Base-by-base conservation (phyloP, 2,329 filamentous ascomycete species). In the Fusarium goolgardi region DNA sequence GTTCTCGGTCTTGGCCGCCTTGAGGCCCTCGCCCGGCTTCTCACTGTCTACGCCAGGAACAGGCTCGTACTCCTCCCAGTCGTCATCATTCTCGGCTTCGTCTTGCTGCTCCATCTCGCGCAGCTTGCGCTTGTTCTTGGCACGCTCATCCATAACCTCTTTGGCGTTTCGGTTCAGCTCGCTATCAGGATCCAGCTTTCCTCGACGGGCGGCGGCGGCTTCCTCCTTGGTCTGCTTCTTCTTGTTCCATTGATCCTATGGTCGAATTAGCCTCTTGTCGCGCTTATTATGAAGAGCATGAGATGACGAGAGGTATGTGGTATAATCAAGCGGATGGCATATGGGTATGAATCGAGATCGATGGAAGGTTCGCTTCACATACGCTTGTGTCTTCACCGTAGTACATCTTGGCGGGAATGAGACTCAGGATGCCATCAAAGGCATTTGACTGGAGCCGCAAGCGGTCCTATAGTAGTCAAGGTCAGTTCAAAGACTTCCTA, bases 201-300 rank as follows among this genome's bases (percentile, higher is more conserved):
- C 93, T 76, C 90, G 87, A 81, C 94, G 94, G 57, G 93, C 92
- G 71, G 91, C 90, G 65, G 89, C 88, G 62, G 92, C 92, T 79
- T 97, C 87, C 78, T 93, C 91, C 78, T 97, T 97, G 51, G 93
- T 95, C 81, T 98, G 94, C 83, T 98, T 98, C 82, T 96, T 97
- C 76, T 91, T 91, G 78, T 89, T 78, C 93, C 94, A 97, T 90
- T 97, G 93, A 74, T 96, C 91, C 93, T 97, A 75, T 65, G 45
- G 34, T 34, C 40, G 11, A 35, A 46, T 75, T 67, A 75, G 71
- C 49, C 50, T 58, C 35, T n/a, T 46, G 27, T 18, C 18, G 31
- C 44, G 23, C 37, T 46, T 45, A 21, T 18, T 16, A 29, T 34
- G 29, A 51, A 40, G 31, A 49, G 21, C 21, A 31, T 25, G 45